phyloP scores from a whole-genome alignment of 2,329 filamentous ascomycete genomes.

The Chrysoporthe puriensis region DNA sequence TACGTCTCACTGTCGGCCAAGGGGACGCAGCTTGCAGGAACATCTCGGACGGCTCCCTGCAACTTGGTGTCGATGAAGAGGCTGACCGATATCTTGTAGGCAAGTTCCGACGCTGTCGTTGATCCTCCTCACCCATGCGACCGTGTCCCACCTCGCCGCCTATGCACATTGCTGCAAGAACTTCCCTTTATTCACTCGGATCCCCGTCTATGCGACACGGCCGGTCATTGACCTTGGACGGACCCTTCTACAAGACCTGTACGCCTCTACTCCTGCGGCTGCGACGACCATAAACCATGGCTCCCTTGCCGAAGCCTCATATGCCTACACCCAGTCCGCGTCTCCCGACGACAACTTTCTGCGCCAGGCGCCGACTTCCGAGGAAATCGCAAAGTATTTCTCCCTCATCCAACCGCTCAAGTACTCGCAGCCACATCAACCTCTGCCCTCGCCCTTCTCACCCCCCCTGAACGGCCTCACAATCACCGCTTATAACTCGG shows the following conservation, averaged over 20 bases:
- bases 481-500: constrained; percentile 95
- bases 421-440: constrained; percentile 95
- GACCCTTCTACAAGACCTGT: constrained; percentile 88
- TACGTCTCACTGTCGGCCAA: constrained; percentile 47
- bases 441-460: constrained; percentile 82
- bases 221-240: constrained; percentile 93
- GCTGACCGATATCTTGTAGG: constrained; percentile 49
- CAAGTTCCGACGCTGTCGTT: constrained; percentile 90
- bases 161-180: constrained; percentile 98
- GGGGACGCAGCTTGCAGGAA: background rate
- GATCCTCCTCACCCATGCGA: constrained; percentile 93
- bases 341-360: constrained; percentile 59
- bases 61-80: background rate
- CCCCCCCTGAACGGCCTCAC: constrained; percentile 88
- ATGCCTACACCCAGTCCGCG: constrained; percentile 56
- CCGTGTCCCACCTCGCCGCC: constrained; percentile 86
- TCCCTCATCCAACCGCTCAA: constrained; percentile 88
- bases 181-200: constrained; percentile 86
- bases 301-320: constrained; percentile 69
- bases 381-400: constrained; percentile 93
- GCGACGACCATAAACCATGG: constrained; percentile 78
- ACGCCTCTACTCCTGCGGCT: constrained; percentile 85
- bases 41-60: too few relatives aligned
- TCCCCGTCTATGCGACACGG: constrained; percentile 91
- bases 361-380: constrained; percentile 72